Evolutionary conservation across 2,329 filamentous ascomycete genomes (phyloP), one percentile per base, ranked within the genome.

Genomic region (Daldinia sp.): DNA sequence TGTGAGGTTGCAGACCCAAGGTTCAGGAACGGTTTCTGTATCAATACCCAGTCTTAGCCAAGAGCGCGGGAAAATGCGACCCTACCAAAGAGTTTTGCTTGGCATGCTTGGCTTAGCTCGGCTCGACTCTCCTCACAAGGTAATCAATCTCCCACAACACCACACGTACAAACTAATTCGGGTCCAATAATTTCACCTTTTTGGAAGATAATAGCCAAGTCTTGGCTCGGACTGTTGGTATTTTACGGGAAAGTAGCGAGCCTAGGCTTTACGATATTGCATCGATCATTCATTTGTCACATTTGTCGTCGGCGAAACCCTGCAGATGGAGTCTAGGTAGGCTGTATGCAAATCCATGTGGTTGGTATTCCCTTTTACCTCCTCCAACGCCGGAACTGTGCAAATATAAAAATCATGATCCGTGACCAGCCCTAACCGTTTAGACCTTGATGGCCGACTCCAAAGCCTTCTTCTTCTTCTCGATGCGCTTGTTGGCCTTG

Each of bases 381-480:
- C 73, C 69, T 73, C 73, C 72, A 76, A 76, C 74, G 74, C 74
- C 74, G 64, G 71, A 72, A 73, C 74, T 64, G 73, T 76, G 74
- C 73, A 74, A 74, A 72, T 67, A 64, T 71, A 69, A 61, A 72
- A 66, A 72, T 73, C 73, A 72, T 69, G 63, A 72, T 62, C 74
- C 72, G 51, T 75, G 63, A 72, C 66, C 64, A 51, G 69, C 69
- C 52, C 58, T 60, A 61, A 64, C 51, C 51, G 62, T 61, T 74
- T 96, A 99, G 85, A 99, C 96, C 91, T 98, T 98, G 88, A 97
- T 93, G 80, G 95, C 94, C 78, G 82, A 83, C 84, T 98, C 95
- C 70, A 95, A 78, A 78, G 94, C 93, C 91, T 97, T 97, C 83
- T 90, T 87, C 87, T 92, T 93, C 91, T 97, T 97, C 81, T 83